Percentiles rank a stretch among this genome's conserved stretches.
Evolutionary conservation across 805 yeast genomes (phyloP).

Genomic region (Naumovozyma castellii): DNA sequence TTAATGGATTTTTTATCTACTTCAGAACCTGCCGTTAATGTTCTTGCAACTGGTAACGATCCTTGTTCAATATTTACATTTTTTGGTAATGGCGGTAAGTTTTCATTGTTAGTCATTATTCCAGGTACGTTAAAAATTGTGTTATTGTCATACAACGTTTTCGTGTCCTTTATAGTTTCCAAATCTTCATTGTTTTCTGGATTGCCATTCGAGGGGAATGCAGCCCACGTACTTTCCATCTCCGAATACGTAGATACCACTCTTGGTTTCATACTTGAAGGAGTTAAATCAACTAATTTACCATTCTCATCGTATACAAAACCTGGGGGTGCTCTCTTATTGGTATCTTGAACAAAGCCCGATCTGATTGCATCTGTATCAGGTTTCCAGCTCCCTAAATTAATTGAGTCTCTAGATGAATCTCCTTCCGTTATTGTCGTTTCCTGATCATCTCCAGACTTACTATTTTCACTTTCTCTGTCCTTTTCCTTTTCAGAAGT

Average conservation of each 20-base stretch:
- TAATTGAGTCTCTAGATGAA: constrained; percentile 10
- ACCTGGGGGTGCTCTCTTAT: constrained; percentile 28
- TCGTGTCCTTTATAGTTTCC: constrained; percentile 28
- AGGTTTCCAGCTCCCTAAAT: constrained; percentile 41
- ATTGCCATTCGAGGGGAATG: constrained; percentile 24
- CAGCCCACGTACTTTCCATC: constrained; percentile 30
- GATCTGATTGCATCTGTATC: constrained; percentile 35
- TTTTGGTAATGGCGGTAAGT: constrained; percentile 28
- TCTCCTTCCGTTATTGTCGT: constrained; percentile 2
- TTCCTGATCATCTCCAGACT: constrained; percentile 1
- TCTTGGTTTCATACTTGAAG: constrained; percentile 24
- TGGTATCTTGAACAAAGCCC: constrained; percentile 35
- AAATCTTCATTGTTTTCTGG: constrained; percentile 17
- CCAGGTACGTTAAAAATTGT: constrained; percentile 32
- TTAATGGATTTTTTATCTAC: not conserved
- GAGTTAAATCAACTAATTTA: constrained; percentile 25
- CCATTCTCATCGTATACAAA: constrained; percentile 28
- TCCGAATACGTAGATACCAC: constrained; percentile 26
- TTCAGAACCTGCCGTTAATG: not conserved
- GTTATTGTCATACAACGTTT: constrained; percentile 29
- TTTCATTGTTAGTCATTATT: constrained; percentile 17
- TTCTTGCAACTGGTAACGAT: not conserved
- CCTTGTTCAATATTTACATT: constrained; percentile 3
- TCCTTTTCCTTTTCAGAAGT: not conserved
- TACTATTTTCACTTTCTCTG: not conserved